A percentile compares a stretch with the other conserved stretches of the same genome.
Evolutionary conservation across 768 basidiomycete genomes (phyloP).

Genomic region (Russula lepida): DNA sequence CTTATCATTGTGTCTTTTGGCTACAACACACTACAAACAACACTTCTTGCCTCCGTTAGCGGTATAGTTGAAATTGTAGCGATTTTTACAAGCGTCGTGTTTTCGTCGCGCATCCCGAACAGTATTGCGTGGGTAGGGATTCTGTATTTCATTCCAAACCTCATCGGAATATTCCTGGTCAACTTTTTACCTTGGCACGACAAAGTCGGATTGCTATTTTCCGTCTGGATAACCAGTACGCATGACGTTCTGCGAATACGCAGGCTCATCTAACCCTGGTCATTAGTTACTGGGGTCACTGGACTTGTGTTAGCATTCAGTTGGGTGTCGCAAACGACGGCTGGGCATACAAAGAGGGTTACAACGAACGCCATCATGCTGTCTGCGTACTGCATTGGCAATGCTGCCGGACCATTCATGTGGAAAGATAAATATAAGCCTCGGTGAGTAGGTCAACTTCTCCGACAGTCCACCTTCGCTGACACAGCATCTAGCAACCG

Average conservation of each 20-base stretch:
- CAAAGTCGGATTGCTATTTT: conserved; percentile 56
- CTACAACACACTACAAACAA: conserved; percentile 55
- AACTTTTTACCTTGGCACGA: conserved; percentile 58
- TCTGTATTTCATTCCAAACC: conserved; percentile 53
- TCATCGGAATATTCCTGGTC: conserved; percentile 54
- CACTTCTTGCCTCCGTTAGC: conserved; percentile 58
- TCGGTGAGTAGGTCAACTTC: conserved; percentile 32
- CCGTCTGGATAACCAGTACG: conserved; percentile 45
- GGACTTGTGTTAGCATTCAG: conserved; percentile 54
- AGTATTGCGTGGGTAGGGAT: conserved; percentile 52
- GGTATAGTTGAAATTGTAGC: conserved; percentile 60
- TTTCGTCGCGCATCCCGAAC: conserved; percentile 50
- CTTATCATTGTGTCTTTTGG: conserved; percentile 63
- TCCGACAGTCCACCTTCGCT: neutral
- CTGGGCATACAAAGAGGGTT: conserved; percentile 66
- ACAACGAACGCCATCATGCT: conserved; percentile 68
- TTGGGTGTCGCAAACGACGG: conserved; percentile 58
- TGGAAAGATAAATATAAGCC: conserved; percentile 64
- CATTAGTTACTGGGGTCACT: conserved; percentile 40
- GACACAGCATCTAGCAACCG: conserved; percentile 40
- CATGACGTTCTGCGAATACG: neutral
- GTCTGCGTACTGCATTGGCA: conserved; percentile 58
- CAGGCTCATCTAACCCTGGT: neutral
- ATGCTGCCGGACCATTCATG: conserved; percentile 66
- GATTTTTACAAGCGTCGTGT: conserved; percentile 54